Base-by-base conservation (phyloP, 345 rosid genomes). In the Trapa incisa region DNA sequence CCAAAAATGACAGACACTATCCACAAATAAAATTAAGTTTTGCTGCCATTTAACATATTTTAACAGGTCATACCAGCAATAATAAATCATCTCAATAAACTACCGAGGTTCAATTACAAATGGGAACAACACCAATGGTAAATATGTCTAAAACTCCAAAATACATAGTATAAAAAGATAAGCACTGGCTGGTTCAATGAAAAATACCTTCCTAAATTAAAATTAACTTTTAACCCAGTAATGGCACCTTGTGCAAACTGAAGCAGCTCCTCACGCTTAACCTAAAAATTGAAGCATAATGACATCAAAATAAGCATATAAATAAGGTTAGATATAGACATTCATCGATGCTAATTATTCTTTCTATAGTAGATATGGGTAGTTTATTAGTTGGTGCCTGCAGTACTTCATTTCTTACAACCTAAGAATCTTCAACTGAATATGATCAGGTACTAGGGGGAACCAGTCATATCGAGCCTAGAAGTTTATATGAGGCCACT, bases 181-280 rank as follows among this genome's bases (percentile, higher is more conserved):
- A 36, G 42, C 58, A 67, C 1, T 37, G 35, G 13, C 6, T 52
- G 15, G 33, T 6, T 57, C 12, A 37, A 68, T 14, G 9, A 10
- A 56, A 13, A 54, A 22, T 75, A 94, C 99, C 99, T 90, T 74
- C 84, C 78, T 58, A 87, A 68, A 76, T 90, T 91, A 63, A 85
- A 82, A 75, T 69, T 90, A 66, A 87, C 76, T 81, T 93, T 93
- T 79, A 93, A 79, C 68, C 98, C 97, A 14, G 95, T 74, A 74
- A 93, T 79, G 64, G 98, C 94, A 67, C 79, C 68, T 82, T 83
- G 97, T 29, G 89, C 96, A 81, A 93, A 93, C 68, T 90, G 98
- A 78, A 93, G 98, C 75, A 93, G 75, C 76, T 93, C 98, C 78
- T 93, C 98, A 52, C 88, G 85, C 83, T 93, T 93, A 75, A 87